phyloP scores from a whole-genome alignment of 2,329 filamentous ascomycete species.

The Paraconiothyrium brasiliense region DNA sequence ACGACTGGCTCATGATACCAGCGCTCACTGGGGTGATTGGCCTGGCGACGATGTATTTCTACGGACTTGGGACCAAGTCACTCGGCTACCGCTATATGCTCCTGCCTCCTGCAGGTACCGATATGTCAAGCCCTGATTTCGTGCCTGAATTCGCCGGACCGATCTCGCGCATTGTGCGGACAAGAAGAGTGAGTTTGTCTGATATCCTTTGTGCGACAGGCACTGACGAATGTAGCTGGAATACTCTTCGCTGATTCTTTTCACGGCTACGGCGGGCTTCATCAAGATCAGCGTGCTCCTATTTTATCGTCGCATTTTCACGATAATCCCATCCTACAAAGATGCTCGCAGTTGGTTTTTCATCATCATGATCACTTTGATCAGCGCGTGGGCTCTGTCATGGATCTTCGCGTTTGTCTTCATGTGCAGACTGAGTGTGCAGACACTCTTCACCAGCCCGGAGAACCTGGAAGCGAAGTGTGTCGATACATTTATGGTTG shows the following conservation, averaged over 20 bases:
- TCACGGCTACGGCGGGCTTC: constrained; percentile 14
- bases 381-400: constrained; percentile 15
- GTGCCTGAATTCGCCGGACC: constrained; percentile 6
- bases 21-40: constrained; percentile 4
- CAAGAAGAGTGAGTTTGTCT: neutral
- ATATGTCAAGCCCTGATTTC: constrained; percentile 7
- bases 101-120: constrained; percentile 1
- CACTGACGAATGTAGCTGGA: constrained; percentile 12
- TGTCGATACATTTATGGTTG: constrained; percentile 16
- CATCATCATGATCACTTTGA: constrained; percentile 15
- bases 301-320: constrained; percentile 24
- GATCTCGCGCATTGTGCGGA: neutral
- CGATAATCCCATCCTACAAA: constrained; percentile 12
- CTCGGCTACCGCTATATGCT: constrained; percentile 12
- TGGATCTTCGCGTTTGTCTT: constrained; percentile 23
- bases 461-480: constrained; percentile 10
- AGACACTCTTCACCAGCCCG: constrained; percentile 6
- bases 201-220: no score
- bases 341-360: constrained; percentile 19
- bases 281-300: constrained; percentile 21
- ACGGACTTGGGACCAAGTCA: constrained; percentile 11
- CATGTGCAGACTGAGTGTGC: constrained; percentile 18
- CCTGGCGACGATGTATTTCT: constrained; percentile 15
- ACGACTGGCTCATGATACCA: constrained; percentile 21
- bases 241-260: constrained; percentile 21